Evolutionary conservation across 371 early-diverging fungal genomes (phyloP).

Genomic region (Rhizopus sp.): DNA sequence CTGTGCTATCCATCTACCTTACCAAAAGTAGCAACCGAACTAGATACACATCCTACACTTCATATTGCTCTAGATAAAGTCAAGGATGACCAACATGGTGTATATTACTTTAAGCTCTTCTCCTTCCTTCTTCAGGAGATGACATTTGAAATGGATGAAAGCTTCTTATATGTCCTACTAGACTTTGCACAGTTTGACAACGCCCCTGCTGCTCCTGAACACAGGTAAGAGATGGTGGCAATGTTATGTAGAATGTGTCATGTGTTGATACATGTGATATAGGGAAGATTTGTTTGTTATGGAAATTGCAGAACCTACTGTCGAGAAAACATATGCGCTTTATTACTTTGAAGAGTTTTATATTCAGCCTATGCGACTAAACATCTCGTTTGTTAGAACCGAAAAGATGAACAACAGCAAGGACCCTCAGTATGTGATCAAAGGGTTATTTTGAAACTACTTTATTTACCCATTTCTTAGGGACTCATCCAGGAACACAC

Average conservation of each 20-base stretch:
- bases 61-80: constrained; percentile 62
- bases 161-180: constrained; percentile 71
- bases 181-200: constrained; percentile 74
- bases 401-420: constrained; percentile 45
- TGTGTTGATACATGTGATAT: not conserved
- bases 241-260: not conserved
- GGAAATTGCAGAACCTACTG: constrained; percentile 55
- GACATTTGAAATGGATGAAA: constrained; percentile 86
- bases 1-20: constrained; percentile 81
- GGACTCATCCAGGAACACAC: constrained; percentile 25
- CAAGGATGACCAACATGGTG: constrained; percentile 83
- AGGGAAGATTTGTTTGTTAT: constrained; percentile 38
- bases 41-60: constrained; percentile 53
- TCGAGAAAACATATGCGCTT: constrained; percentile 57
- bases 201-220: constrained; percentile 18
- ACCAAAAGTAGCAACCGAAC: constrained; percentile 54
- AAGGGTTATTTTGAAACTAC: constrained; percentile 2
- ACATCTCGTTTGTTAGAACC: constrained; percentile 81
- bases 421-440: constrained; percentile 33
- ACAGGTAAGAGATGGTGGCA: constrained; percentile 18
- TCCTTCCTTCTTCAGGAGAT: constrained; percentile 84
- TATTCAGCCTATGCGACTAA: constrained; percentile 85
- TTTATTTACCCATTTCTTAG: constrained; percentile 8
- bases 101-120: constrained; percentile 81
- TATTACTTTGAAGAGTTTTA: constrained; percentile 89